Percentiles rank a stretch among this genome's conserved stretches.
phyloP scores from a whole-genome alignment of 805 yeast genomes.

The Nakazawaea peltata region DNA sequence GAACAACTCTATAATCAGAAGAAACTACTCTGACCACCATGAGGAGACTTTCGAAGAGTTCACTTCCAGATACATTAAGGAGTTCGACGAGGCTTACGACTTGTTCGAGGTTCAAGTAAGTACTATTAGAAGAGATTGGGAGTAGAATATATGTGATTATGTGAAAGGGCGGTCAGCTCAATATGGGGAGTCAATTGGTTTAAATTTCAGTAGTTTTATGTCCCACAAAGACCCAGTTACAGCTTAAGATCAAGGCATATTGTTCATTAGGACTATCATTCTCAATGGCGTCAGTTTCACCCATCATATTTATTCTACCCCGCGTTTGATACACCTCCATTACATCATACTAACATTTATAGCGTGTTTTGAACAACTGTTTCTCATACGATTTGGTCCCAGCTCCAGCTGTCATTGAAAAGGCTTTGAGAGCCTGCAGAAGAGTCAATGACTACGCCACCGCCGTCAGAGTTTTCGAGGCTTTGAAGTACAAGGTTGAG shows the following conservation, averaged over 20 bases:
- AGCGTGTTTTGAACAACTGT: conserved; percentile 94
- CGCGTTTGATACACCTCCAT: conserved; percentile 17
- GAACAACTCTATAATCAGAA: conserved; percentile 21
- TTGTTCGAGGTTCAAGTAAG: conserved; percentile 67
- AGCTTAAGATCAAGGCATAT: too few species aligned
- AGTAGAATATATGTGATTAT: too few species aligned
- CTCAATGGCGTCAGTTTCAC: too few species aligned
- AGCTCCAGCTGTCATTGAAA: conserved; percentile 91
- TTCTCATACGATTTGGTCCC: conserved; percentile 98
- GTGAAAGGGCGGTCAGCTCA: too few species aligned
- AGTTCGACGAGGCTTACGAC: conserved; percentile 90
- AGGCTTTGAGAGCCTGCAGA: conserved; percentile 96
- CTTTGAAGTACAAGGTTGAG: conserved; percentile 93
- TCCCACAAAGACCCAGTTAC: too few species aligned
- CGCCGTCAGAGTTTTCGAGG: conserved; percentile 97
- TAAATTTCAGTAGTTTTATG: too few species aligned
- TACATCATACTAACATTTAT: conserved; percentile 20
- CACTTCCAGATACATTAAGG: conserved; percentile 85
- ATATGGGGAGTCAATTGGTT: too few species aligned
- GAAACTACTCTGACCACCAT: conserved; percentile 78
- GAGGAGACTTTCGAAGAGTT: conserved; percentile 95
- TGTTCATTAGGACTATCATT: too few species aligned
- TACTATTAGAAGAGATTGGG: conserved; percentile 7
- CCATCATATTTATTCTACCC: background rate
- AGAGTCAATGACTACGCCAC: conserved; percentile 98